Conservation (phyloP, 345 rosid genomes). For the Sonneratia caseolaris region DNA sequence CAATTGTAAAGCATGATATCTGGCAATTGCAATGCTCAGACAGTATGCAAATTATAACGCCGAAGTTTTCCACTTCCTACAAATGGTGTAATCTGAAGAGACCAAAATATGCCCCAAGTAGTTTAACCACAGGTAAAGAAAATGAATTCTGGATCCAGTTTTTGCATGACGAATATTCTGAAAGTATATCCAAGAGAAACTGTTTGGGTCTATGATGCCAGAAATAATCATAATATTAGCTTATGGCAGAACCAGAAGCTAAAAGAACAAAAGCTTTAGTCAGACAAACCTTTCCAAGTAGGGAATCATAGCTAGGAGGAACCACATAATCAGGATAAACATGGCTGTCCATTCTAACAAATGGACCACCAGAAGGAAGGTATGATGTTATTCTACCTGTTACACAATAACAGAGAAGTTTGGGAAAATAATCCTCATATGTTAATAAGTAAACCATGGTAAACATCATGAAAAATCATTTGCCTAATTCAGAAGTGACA, state of each 20-base stretch:
- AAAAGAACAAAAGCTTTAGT: neutral
- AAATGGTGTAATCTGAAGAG: neutral
- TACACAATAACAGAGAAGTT: conserved; percentile 5
- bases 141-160: neutral
- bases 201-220: neutral
- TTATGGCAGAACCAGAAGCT: neutral
- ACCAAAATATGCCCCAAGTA: too few relatives aligned
- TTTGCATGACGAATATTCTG: neutral
- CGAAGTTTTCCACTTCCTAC: neutral
- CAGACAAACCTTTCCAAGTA: conserved; percentile 82
- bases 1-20: neutral
- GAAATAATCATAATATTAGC: neutral
- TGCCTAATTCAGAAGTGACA: neutral
- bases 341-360: conserved; percentile 98
- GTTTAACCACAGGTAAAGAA: neutral
- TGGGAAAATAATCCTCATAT: neutral
- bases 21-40: neutral
- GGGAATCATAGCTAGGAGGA: conserved; percentile 98
- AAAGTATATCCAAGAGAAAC: too few relatives aligned
- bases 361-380: conserved; percentile 99
- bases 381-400: conserved; percentile 94
- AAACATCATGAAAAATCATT: neutral
- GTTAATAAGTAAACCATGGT: neutral
- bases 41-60: neutral
- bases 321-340: conserved; percentile 93